Conservation (phyloP, 768 basidiomycete genomes). For the Termitomyces sp. region DNA sequence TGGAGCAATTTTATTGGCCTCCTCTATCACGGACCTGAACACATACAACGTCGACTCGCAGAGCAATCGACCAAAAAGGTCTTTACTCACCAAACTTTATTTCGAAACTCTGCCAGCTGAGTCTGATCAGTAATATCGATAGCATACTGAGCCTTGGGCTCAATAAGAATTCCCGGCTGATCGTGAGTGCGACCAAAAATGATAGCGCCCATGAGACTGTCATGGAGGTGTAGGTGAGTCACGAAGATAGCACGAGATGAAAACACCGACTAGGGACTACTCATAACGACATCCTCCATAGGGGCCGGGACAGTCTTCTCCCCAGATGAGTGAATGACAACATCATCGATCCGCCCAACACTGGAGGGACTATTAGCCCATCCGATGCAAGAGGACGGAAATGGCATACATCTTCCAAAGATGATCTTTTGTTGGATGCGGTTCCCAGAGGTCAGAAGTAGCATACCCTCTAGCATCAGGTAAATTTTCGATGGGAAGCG, state of each 20-base stretch:
- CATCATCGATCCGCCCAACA: conserved; percentile 34
- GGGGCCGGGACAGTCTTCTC: conserved; percentile 31
- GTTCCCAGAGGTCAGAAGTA: conserved; percentile 30
- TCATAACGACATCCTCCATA: conserved; percentile 21
- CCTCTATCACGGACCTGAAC: conserved; percentile 31
- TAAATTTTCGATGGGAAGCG: conserved; percentile 26
- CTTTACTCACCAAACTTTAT: conserved; percentile 24
- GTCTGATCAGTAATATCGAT: conserved; percentile 17
- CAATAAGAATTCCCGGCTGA: conserved; percentile 21
- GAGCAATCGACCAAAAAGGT: not conserved
- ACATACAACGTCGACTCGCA: not conserved
- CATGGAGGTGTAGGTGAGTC: not conserved
- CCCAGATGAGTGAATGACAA: conserved; percentile 29
- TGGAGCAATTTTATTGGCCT: conserved; percentile 34
- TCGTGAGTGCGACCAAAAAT: conserved; percentile 32
- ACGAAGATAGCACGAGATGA: not conserved
- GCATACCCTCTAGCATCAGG: conserved; percentile 29
- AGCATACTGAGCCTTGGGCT: conserved; percentile 11
- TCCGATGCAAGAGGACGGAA: not conserved
- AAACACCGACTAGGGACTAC: conserved; percentile 15
- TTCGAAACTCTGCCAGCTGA: conserved; percentile 21
- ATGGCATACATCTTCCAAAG: conserved; percentile 28
- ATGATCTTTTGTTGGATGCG: conserved; percentile 30
- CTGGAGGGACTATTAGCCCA: conserved; percentile 13
- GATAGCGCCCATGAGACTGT: conserved; percentile 18